Evolutionary conservation across 2,329 filamentous ascomycete genomes (phyloP).

Genomic region (Cucurbitaria berberidis): DNA sequence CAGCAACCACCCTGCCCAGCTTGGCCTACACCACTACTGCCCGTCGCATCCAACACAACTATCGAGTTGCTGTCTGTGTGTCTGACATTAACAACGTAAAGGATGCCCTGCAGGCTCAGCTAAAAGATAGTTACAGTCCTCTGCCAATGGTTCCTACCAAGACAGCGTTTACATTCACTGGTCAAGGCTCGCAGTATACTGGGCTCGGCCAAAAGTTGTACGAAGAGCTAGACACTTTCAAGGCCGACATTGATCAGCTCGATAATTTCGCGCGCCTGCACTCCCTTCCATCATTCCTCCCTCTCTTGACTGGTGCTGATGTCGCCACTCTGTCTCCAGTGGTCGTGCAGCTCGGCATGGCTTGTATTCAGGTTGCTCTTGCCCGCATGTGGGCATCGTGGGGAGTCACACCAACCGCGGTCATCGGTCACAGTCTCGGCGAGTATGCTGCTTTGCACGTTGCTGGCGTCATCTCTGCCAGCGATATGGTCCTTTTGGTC

Average conservation of each 20-base stretch:
- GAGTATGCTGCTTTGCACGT: constrained; percentile 76
- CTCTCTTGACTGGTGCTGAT: constrained; percentile 57
- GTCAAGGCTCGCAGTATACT: constrained; percentile 60
- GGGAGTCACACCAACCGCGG: constrained; percentile 61
- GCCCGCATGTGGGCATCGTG: constrained; percentile 61
- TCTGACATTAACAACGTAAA: constrained; percentile 56
- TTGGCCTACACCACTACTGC: constrained; percentile 61
- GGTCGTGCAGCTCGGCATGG: constrained; percentile 60
- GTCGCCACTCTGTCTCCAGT: constrained; percentile 58
- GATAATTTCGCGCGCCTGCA: constrained; percentile 56
- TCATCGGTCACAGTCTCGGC: constrained; percentile 67
- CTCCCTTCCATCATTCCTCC: constrained; percentile 57
- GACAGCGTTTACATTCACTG: constrained; percentile 60
- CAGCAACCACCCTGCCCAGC: constrained; percentile 54
- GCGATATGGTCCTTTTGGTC: constrained; percentile 75
- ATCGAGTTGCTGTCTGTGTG: constrained; percentile 57
- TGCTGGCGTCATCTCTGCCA: constrained; percentile 72
- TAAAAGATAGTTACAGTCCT: constrained; percentile 59
- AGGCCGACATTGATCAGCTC: constrained; percentile 57
- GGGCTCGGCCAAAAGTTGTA: constrained; percentile 58
- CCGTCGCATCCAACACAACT: constrained; percentile 61
- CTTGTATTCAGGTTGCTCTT: constrained; percentile 60
- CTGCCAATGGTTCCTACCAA: constrained; percentile 60
- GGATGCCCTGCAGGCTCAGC: constrained; percentile 54
- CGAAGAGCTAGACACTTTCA: constrained; percentile 56